phyloP scores from a whole-genome alignment of 179 eudicot species.

The Silene coronaria region DNA sequence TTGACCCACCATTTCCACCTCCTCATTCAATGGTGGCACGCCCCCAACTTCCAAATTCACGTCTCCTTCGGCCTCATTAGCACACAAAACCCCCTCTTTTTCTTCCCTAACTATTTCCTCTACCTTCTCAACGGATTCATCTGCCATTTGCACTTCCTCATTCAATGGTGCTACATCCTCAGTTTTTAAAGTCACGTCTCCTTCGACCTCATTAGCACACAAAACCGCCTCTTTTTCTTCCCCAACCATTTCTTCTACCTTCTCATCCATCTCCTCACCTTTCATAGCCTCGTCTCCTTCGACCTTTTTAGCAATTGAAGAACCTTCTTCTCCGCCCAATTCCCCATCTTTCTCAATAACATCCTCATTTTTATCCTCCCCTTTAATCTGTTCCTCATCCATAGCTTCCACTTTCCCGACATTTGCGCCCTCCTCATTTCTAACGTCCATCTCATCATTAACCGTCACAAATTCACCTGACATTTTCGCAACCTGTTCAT shows the following conservation, averaged over 20 bases:
- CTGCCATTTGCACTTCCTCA: background rate
- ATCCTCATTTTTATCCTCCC: constrained; percentile 7
- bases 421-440: background rate
- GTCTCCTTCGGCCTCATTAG: constrained; percentile 9
- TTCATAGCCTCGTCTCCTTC: constrained; percentile 7
- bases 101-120: background rate
- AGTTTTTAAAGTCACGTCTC: background rate
- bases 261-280: background rate
- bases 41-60: background rate
- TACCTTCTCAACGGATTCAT: background rate
- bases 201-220: constrained; percentile 7
- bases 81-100: background rate
- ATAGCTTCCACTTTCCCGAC: background rate
- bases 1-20: background rate
- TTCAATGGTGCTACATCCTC: background rate
- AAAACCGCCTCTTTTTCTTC: background rate
- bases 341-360: background rate
- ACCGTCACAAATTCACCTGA: background rate
- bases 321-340: background rate
- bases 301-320: background rate
- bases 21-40: background rate
- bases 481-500: background rate
- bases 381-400: constrained; percentile 11
- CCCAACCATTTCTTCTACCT: background rate
- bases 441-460: background rate